These are phyloP conservation scores for Areca catechu DNA, from an alignment of 176 grass and related monocot genomes.

Conservation along the genomic window DNA sequence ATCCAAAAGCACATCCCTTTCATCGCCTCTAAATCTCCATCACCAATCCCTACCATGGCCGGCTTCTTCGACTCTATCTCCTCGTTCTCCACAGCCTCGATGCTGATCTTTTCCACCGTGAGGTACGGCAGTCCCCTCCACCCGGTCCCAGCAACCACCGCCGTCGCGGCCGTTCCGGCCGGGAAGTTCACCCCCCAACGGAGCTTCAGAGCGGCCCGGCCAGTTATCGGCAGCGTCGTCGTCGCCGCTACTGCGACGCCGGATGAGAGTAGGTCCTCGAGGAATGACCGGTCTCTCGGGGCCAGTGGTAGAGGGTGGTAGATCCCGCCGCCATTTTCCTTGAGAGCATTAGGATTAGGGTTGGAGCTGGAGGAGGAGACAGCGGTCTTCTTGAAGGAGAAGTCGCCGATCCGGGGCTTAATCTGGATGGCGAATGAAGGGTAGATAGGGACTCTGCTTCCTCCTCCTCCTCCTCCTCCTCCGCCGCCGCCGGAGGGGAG, in stretches of 20 bases:
- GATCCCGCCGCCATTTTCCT: not conserved
- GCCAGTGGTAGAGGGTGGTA: not conserved
- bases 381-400: not conserved
- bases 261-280: not conserved
- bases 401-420: not conserved
- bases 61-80: not conserved
- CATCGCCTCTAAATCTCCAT: not conserved
- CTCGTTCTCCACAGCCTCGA: not conserved
- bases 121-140: not conserved
- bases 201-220: not conserved
- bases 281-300: not conserved
- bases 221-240: not conserved
- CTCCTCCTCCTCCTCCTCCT: too few species aligned
- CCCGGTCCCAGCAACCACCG: not conserved
- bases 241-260: not conserved
- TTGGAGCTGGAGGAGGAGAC: not conserved
- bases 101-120: constrained; percentile 1
- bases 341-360: not conserved
- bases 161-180: not conserved
- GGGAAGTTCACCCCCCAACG: not conserved
- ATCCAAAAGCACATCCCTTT: not conserved
- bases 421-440: not conserved
- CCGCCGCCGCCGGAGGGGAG: not conserved
- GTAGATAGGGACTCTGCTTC: too few species aligned
- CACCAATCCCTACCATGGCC: not conserved